phyloP scores from a whole-genome alignment of 805 yeast species.

The Lachancea mirantina region DNA sequence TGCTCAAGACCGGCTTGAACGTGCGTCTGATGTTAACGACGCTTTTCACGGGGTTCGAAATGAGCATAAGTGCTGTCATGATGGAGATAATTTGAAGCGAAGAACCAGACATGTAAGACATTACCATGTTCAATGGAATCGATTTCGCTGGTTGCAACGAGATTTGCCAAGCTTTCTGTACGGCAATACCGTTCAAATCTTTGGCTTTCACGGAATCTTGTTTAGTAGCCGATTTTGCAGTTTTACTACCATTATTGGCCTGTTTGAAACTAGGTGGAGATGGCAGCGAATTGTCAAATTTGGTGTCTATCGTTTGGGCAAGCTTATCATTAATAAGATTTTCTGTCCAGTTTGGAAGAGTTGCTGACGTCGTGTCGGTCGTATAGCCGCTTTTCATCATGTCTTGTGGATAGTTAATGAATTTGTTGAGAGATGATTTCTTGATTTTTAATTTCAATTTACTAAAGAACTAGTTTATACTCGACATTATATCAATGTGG shows the following conservation, averaged over 20 bases:
- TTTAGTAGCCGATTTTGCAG: slow-evolving; percentile 4
- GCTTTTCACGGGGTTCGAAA: slow-evolving; percentile 71
- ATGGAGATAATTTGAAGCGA: slow-evolving; percentile 85
- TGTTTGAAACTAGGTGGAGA: slow-evolving; percentile 26
- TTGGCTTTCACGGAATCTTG: not conserved
- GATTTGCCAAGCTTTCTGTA: slow-evolving; percentile 77
- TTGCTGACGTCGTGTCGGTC: slow-evolving; percentile 4
- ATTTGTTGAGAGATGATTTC: not conserved
- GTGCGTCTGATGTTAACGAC: slow-evolving; percentile 48
- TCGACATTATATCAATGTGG: too few species aligned
- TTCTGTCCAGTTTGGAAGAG: slow-evolving; percentile 15
- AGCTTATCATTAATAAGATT: slow-evolving; percentile 9
- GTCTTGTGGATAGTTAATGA: slow-evolving; percentile 1
- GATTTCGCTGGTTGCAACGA: slow-evolving; percentile 76
- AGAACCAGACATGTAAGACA: slow-evolving; percentile 92
- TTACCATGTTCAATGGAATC: slow-evolving; percentile 82
- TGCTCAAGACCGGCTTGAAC: slow-evolving; percentile 44
- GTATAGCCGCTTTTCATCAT: too few species aligned
- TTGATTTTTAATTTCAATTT: too few species aligned
- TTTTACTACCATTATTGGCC: not conserved
- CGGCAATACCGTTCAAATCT: slow-evolving; percentile 6
- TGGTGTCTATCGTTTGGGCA: slow-evolving; percentile 9
- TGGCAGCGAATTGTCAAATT: slow-evolving; percentile 13
- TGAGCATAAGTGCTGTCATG: slow-evolving; percentile 79
- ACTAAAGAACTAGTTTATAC: too few species aligned